Conservation (phyloP, 345 rosid genomes). For the Eucalyptus caleyi region DNA sequence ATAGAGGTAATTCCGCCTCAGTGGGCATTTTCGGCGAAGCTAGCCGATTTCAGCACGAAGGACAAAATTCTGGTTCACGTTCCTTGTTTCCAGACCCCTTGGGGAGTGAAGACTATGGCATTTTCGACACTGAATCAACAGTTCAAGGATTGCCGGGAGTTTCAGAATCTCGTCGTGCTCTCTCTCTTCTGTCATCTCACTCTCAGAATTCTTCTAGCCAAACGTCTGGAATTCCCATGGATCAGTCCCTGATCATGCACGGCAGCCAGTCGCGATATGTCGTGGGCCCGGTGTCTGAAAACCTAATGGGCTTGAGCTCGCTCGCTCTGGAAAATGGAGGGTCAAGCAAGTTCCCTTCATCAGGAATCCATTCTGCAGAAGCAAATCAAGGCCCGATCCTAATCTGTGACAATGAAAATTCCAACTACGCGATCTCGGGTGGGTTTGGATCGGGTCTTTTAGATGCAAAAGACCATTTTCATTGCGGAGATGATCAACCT, state of each 20-base stretch:
- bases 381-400: not conserved
- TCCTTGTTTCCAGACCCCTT: constrained; percentile 18
- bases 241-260: constrained; percentile 5
- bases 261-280: constrained; percentile 1
- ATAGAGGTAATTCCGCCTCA: constrained; percentile 1
- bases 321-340: not conserved
- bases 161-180: constrained; percentile 62
- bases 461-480: constrained; percentile 5
- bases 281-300: constrained; percentile 5
- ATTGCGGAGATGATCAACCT: constrained; percentile 8
- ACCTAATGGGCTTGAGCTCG: not conserved
- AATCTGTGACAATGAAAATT: not conserved
- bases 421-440: not conserved
- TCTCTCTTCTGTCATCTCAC: constrained; percentile 94
- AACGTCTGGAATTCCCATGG: constrained; percentile 18
- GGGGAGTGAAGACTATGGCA: constrained; percentile 19
- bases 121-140: constrained; percentile 14
- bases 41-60: constrained; percentile 5
- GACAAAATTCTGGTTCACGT: constrained; percentile 8
- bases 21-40: constrained; percentile 7
- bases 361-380: not conserved
- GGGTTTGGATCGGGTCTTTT: constrained; percentile 4
- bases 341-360: not conserved
- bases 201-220: constrained; percentile 30
- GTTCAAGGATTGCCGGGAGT: constrained; percentile 28